Evolutionary conservation across 2,329 filamentous ascomycete genomes (phyloP).

Genomic region (Lecanosticta acicola): DNA sequence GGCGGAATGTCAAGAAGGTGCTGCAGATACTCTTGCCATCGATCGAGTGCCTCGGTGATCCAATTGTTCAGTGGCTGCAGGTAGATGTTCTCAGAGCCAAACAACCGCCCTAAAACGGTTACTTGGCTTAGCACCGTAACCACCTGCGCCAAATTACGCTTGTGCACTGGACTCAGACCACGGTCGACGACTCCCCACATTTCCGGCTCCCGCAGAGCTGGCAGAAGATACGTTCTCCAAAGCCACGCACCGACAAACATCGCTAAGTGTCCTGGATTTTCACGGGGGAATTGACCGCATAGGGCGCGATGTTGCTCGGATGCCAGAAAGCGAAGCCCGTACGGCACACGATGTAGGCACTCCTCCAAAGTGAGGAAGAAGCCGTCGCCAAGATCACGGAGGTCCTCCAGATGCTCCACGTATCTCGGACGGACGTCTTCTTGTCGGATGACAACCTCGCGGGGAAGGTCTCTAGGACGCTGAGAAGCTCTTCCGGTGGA

Average conservation of each 20-base stretch:
- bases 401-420: constrained; percentile 87
- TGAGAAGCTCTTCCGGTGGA: constrained; percentile 79
- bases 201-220: constrained; percentile 82
- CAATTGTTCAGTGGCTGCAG: constrained; percentile 92
- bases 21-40: constrained; percentile 68
- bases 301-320: constrained; percentile 79
- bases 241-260: constrained; percentile 86
- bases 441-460: constrained; percentile 93
- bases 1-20: constrained; percentile 77
- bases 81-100: constrained; percentile 92
- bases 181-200: constrained; percentile 90
- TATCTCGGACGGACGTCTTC: constrained; percentile 87
- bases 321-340: constrained; percentile 81
- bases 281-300: constrained; percentile 69
- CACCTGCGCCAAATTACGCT: constrained; percentile 84
- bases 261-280: constrained; percentile 69
- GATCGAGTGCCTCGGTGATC: constrained; percentile 74
- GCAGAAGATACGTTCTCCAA: constrained; percentile 90
- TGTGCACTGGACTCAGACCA: constrained; percentile 81
- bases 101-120: constrained; percentile 76
- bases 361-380: constrained; percentile 80
- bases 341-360: constrained; percentile 80
- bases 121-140: constrained; percentile 88
- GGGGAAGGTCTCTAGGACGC: constrained; percentile 74
- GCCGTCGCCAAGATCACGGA: constrained; percentile 90